A percentile compares a stretch with the other conserved stretches of the same genome.
These are phyloP conservation scores for Aspergillus piperis DNA, from an alignment of 2,329 filamentous ascomycete genomes.

Conservation along the genomic window DNA sequence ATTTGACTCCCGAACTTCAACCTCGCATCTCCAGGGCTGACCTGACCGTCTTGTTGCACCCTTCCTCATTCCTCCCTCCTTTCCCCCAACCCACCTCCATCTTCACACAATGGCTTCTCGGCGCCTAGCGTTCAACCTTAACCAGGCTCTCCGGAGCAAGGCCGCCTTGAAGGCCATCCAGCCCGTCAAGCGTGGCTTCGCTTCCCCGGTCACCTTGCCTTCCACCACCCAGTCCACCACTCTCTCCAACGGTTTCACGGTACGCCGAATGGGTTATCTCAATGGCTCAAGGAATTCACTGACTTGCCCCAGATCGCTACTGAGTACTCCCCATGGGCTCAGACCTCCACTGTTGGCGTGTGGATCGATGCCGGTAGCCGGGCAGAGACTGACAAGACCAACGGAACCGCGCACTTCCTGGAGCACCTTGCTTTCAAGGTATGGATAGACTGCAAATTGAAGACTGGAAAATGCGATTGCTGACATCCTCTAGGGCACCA, in stretches of 20 bases:
- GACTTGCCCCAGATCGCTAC: conserved; percentile 75
- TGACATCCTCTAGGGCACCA: conserved; percentile 65
- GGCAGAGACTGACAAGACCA: conserved; percentile 97
- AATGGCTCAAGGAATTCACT: conserved; percentile 30
- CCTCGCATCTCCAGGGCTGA: conserved; percentile 39
- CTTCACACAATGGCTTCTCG: conserved; percentile 79
- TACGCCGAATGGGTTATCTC: conserved; percentile 47
- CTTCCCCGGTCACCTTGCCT: conserved; percentile 73
- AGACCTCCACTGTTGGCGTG: conserved; percentile 96
- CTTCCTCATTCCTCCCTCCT: conserved; percentile 51
- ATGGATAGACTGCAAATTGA: conserved; percentile 27
- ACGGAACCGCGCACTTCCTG: conserved; percentile 98
- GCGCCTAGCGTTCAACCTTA: conserved; percentile 93
- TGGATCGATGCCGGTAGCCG: conserved; percentile 99
- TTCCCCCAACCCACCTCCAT: conserved; percentile 41
- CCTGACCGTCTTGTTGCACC: conserved; percentile 27
- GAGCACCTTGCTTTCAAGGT: conserved; percentile 99
- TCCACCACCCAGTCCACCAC: conserved; percentile 93
- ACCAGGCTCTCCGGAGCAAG: conserved; percentile 85
- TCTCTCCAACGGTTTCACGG: conserved; percentile 95
- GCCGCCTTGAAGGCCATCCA: conserved; percentile 76
- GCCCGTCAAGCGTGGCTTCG: conserved; percentile 81
- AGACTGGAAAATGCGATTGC: conserved; percentile 13
- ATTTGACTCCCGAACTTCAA: conserved; percentile 50
- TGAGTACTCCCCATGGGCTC: conserved; percentile 96